Base-by-base conservation (phyloP, 2,329 filamentous ascomycete genomes). In the Aspergillus oerlinghausenensis region DNA sequence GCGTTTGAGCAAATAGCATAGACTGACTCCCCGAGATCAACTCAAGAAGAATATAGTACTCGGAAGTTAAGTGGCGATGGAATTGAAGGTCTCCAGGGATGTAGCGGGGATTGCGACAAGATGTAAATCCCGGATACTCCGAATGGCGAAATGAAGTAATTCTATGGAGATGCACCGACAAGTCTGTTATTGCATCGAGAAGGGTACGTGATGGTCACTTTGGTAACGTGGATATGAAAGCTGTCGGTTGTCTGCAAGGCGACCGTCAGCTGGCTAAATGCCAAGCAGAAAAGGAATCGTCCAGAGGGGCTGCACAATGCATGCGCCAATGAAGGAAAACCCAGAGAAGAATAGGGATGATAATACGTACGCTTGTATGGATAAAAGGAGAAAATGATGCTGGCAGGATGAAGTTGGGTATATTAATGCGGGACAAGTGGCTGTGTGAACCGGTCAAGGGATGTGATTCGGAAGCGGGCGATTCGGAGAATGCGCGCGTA, bases 401-500 rank as follows among this genome's bases (percentile, higher is more conserved):
- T 26, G 45, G n/a, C 26, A 40, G 28, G 42, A 49, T 26, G 43
- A 49, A 49, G 51, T 38, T 58, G 50, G 53, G 23, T 21, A 50
- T 14, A 32, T 10, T 6, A 45, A 29, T 49, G 47, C 21, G 32
- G 35, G 19, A 49, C 8, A 54, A 17, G 52, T 50, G 52, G 52
- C 43, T 47, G 21, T 23, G 43, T 23, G 21, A 45, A 19, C 42
- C 19, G 42, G 17, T 47, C 43, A 23, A 47, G 43, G 19, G 43
- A 47, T 47, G 21, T 7, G 60, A 58, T 52, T 65, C 54, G 58
- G 56, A 60, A 59, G 59, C 57, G 58, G 61, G 56, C 55, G 55
- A 60, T 52, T 55, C 49, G 59, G 55, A 29, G 59, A 64, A 61
- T 59, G 55, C 60, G 55, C 60, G 58, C 60, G 56, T 60, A 60